Conservation (phyloP, 2,329 filamentous ascomycete genomes). For the Hortaea sp. region DNA sequence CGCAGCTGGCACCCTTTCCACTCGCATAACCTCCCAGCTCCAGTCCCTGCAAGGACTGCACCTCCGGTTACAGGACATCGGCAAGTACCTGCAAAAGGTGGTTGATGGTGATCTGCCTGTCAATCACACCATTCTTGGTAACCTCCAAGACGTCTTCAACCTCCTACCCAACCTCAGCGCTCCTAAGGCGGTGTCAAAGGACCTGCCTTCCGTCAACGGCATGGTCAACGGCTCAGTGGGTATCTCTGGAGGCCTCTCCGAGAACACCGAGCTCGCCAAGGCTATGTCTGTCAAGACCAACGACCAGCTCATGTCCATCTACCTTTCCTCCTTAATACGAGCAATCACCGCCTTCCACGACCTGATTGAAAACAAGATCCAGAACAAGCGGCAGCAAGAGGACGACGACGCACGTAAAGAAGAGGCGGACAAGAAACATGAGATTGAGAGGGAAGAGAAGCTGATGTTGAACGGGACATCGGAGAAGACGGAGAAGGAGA, state of each 20-base stretch:
- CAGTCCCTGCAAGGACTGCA: slow-evolving; percentile 95
- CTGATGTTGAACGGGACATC: slow-evolving; percentile 47
- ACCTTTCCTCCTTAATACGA: slow-evolving; percentile 89
- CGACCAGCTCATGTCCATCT: slow-evolving; percentile 97
- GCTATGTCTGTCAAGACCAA: slow-evolving; percentile 99
- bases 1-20: slow-evolving; percentile 90
- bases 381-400: slow-evolving; percentile 94
- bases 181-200: slow-evolving; percentile 58
- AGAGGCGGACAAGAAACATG: slow-evolving; percentile 50
- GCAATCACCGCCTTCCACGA: slow-evolving; percentile 99
- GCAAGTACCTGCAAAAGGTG: slow-evolving; percentile 90
- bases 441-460: slow-evolving; percentile 54
- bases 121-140: slow-evolving; percentile 94
- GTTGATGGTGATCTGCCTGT: slow-evolving; percentile 85
- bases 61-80: slow-evolving; percentile 87
- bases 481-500: slow-evolving; percentile 37
- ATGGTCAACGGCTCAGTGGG: slow-evolving; percentile 47
- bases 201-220: slow-evolving; percentile 42
- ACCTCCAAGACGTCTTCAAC: slow-evolving; percentile 99
- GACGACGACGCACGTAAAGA: slow-evolving; percentile 81
- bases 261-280: slow-evolving; percentile 79
- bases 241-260: slow-evolving; percentile 39
- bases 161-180: slow-evolving; percentile 91
- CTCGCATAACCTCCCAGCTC: slow-evolving; percentile 92
- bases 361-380: slow-evolving; percentile 98